Percentiles rank a stretch among this genome's conserved stretches.
Evolutionary conservation across 2,329 filamentous ascomycete genomes (phyloP).

Genomic region (Fusarium acutatum): DNA sequence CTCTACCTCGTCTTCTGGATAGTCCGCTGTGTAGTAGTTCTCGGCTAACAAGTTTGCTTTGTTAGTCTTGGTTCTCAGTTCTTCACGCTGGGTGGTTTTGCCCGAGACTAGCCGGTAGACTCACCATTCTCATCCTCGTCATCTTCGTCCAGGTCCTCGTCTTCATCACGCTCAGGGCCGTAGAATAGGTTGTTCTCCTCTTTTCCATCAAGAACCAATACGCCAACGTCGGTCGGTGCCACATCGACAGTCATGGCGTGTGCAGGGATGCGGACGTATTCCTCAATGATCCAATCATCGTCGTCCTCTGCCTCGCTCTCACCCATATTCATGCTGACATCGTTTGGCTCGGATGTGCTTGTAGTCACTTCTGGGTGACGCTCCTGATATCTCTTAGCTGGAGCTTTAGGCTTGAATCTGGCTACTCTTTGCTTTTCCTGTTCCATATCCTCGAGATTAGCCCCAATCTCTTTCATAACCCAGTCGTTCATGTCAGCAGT

Average conservation of each 20-base stretch:
- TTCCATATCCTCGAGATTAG: conserved; percentile 59
- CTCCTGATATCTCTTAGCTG: conserved; percentile 63
- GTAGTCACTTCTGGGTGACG: conserved; percentile 57
- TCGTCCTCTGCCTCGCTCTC: conserved; percentile 56
- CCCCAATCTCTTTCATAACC: conserved; percentile 66
- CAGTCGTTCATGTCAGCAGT: conserved; percentile 66
- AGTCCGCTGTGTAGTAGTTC: conserved; percentile 81
- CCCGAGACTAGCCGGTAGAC: conserved; percentile 17
- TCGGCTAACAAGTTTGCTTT: conserved; percentile 61
- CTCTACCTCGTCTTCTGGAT: conserved; percentile 81
- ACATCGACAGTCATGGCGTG: conserved; percentile 58
- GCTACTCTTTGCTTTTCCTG: conserved; percentile 49
- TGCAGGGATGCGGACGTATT: conserved; percentile 69
- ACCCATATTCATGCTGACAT: conserved; percentile 48
- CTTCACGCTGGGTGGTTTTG: not conserved
- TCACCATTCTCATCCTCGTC: conserved; percentile 73
- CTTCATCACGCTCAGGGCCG: conserved; percentile 66
- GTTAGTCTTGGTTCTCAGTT: conserved; percentile 18
- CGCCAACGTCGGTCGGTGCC: conserved; percentile 60
- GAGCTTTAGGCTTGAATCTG: conserved; percentile 65
- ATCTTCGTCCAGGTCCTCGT: conserved; percentile 65
- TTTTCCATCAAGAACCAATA: conserved; percentile 65
- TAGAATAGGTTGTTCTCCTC: conserved; percentile 70
- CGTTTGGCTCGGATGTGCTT: conserved; percentile 19
- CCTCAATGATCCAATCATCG: conserved; percentile 70